A percentile compares a stretch with the other conserved stretches of the same genome.
These are phyloP conservation scores for Alternaria postmessia DNA, from an alignment of 2,329 filamentous ascomycete genomes.

Conservation along the genomic window DNA sequence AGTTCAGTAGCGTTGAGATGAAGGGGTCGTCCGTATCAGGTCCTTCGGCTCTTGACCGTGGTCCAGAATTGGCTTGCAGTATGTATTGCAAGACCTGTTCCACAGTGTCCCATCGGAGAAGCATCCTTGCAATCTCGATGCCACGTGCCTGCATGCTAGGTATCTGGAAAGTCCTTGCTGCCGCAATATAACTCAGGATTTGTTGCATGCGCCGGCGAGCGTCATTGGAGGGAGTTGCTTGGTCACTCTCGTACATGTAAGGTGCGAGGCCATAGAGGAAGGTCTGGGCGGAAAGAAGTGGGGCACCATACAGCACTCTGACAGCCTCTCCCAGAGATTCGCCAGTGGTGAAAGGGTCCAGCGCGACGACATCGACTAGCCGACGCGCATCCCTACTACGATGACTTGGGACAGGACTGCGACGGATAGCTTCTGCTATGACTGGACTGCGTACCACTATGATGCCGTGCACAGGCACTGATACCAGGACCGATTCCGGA, in stretches of 20 bases:
- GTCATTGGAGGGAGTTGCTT: constrained; percentile 33
- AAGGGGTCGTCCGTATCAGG: constrained; percentile 61
- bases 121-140: constrained; percentile 65
- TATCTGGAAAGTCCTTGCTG: constrained; percentile 67
- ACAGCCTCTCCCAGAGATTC: constrained; percentile 47
- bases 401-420: constrained; percentile 27
- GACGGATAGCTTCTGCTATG: constrained; percentile 41
- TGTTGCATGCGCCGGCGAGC: constrained; percentile 49
- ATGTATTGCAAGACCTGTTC: constrained; percentile 69
- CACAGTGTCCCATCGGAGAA: constrained; percentile 70
- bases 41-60: constrained; percentile 20
- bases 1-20: constrained; percentile 63
- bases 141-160: constrained; percentile 65
- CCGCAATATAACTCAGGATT: constrained; percentile 68
- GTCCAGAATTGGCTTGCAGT: constrained; percentile 52
- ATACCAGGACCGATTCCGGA: constrained; percentile 35
- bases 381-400: constrained; percentile 37
- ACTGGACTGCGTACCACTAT: constrained; percentile 47
- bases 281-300: constrained; percentile 35
- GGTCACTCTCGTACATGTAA: constrained; percentile 34
- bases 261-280: constrained; percentile 44
- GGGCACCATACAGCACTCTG: constrained; percentile 49
- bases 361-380: constrained; percentile 36
- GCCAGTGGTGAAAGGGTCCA: constrained; percentile 38
- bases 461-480: constrained; percentile 47